Evolutionary conservation across 1,284 basidiomycete species (phyloP), one percentile per base, ranked within the genome.

Genomic region (Irpex sp.): DNA sequence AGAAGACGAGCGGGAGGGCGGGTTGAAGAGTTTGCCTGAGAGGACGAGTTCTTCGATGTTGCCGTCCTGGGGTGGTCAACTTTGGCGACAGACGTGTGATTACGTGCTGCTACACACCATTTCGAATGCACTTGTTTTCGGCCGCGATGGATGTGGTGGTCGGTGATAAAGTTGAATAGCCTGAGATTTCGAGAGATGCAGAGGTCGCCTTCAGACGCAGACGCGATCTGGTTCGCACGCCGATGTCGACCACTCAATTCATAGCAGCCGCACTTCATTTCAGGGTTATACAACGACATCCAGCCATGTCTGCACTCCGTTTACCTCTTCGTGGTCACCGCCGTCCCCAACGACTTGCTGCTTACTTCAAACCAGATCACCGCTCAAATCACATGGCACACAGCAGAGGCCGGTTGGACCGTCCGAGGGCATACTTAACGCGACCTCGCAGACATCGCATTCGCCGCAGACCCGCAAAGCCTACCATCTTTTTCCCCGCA

Each of bases 11-110:
- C 77, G 75, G 1, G 75, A 73, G 11, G 68, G 64, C 1, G 81
- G 79, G 60, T 82, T 83, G 75, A 93, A 93, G 55, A 93, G 80
- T 67, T 86, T 84, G 51, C 92, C 92, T 6, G 91, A 92, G 58
- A 93, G 85, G 21, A 93, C 85, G 26, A 92, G 81, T 60, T 88
- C 84, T 75, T 93, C 91, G 59, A 93, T 73, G 61, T 75, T 68
- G 55, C 71, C 72, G 58, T 71, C 67, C 72, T 73, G 58, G 5
- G 39, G 26, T 55, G 53, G 26, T 55, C 53, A 55, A 31, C 53
- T 55, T 19, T 11, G 53, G 53, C 53, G 31, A 55, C 17, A 55
- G 15, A 26, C 13, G 31, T 31, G 26, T 31, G 11, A 55, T 35
- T 26, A 21, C 35, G 19, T 13, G 26, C n/a, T 35, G 13, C 13